Conservation (phyloP, 1,139 yeast genomes). For the Blastobotrys apis region DNA sequence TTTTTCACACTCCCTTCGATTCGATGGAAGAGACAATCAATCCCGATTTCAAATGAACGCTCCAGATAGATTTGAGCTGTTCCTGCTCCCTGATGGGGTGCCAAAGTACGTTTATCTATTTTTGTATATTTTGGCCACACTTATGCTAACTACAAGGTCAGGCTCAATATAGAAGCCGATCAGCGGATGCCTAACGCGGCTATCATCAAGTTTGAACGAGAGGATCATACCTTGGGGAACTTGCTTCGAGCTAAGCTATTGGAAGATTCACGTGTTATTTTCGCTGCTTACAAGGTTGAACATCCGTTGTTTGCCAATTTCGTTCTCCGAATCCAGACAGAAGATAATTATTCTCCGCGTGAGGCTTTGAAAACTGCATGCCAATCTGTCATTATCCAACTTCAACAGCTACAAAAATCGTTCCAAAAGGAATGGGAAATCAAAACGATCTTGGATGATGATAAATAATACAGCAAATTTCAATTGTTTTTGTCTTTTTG, state of each 20-base stretch:
- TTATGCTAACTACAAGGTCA: too few species aligned
- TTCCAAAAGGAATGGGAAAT: constrained; percentile 92
- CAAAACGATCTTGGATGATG: constrained; percentile 49
- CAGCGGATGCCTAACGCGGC: constrained; percentile 95
- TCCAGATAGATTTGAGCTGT: constrained; percentile 96
- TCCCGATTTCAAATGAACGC: too few species aligned
- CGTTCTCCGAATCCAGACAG: constrained; percentile 89
- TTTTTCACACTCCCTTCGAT: too few species aligned
- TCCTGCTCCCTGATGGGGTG: constrained; percentile 95
- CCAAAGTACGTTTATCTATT: constrained; percentile 42
- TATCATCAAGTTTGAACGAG: constrained; percentile 87
- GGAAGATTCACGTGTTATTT: constrained; percentile 79
- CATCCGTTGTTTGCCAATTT: constrained; percentile 97
- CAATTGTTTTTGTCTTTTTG: not conserved
- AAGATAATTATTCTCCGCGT: constrained; percentile 87
- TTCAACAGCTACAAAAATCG: constrained; percentile 66
- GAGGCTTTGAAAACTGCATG: constrained; percentile 91
- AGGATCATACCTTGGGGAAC: constrained; percentile 95
- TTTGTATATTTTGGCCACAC: too few species aligned
- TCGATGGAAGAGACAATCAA: too few species aligned
- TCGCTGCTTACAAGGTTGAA: constrained; percentile 96
- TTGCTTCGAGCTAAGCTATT: constrained; percentile 79
- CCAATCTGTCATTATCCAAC: constrained; percentile 71
- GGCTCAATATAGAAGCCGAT: too few species aligned
- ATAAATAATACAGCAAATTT: not conserved